Evolutionary conservation across 192 early-diverging fungal species (phyloP).

Genomic region (Kappamyces sp.): DNA sequence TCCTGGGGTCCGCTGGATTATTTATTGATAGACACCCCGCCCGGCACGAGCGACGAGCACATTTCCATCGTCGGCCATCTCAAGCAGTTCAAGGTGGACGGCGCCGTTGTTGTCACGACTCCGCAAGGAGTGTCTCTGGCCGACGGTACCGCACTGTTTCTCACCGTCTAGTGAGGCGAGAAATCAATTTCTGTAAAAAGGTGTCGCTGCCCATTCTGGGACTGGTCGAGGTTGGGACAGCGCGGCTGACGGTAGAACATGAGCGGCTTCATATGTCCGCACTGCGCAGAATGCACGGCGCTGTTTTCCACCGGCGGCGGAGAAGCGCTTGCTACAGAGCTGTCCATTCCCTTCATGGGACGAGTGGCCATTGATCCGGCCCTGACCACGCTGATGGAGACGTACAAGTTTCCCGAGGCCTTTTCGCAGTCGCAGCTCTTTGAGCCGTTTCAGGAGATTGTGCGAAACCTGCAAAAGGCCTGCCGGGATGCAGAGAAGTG

Average conservation of each 20-base stretch:
- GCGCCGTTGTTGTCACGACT: slow-evolving; percentile 88
- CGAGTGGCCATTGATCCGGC: slow-evolving; percentile 44
- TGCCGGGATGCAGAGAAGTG: too few species aligned
- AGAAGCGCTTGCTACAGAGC: slow-evolving; percentile 36
- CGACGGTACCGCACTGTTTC: slow-evolving; percentile 46
- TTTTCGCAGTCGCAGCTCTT: slow-evolving; percentile 5
- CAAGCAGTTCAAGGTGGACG: slow-evolving; percentile 68
- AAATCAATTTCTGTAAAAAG: slow-evolving; percentile 93
- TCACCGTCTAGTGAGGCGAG: slow-evolving; percentile 64
- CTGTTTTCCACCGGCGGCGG: slow-evolving; percentile 49
- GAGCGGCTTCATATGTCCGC: background rate
- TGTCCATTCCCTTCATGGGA: slow-evolving; percentile 36
- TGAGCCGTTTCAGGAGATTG: background rate
- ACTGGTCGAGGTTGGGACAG: slow-evolving; percentile 77
- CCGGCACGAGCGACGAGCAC: slow-evolving; percentile 95
- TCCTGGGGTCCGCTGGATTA: slow-evolving; percentile 89
- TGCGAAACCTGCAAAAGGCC: background rate
- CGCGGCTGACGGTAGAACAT: background rate
- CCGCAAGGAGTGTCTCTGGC: slow-evolving; percentile 67
- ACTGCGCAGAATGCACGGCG: slow-evolving; percentile 39
- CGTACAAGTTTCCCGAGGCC: slow-evolving; percentile 4
- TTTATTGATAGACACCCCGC: slow-evolving; percentile 92
- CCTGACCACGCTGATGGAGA: slow-evolving; percentile 40
- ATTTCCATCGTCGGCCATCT: slow-evolving; percentile 78
- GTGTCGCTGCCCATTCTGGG: slow-evolving; percentile 85